phyloP scores from a whole-genome alignment of 345 rosid genomes.

The Eucalyptus tenuipes region DNA sequence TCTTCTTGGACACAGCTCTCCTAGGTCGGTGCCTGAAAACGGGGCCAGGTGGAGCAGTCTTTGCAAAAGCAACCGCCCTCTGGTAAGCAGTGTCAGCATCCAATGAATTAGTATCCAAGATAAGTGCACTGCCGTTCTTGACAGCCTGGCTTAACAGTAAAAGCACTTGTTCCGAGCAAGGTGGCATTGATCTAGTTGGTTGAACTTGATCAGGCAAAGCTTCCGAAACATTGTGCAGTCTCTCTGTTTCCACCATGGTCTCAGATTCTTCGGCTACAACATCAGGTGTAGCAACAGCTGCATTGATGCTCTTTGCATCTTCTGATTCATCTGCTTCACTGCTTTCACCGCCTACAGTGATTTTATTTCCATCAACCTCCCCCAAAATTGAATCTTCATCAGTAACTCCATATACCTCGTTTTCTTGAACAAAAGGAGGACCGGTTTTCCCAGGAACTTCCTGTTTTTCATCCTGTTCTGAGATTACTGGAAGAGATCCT shows the following conservation, averaged over 20 bases:
- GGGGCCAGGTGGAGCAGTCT: slow-evolving; percentile 50
- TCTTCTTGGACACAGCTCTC: slow-evolving; percentile 16
- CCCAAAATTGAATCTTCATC: slow-evolving; percentile 1
- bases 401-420: slow-evolving; percentile 1
- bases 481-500: neutral
- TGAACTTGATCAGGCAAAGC: slow-evolving; percentile 1
- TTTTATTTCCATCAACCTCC: neutral
- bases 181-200: neutral
- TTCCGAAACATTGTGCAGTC: slow-evolving; percentile 7
- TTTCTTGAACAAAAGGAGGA: neutral
- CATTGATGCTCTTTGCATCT: neutral
- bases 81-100: slow-evolving; percentile 54
- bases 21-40: slow-evolving; percentile 28
- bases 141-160: slow-evolving; percentile 57
- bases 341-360: neutral
- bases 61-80: slow-evolving; percentile 43
- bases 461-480: neutral
- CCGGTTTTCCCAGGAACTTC: neutral
- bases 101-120: slow-evolving; percentile 29
- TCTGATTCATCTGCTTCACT: slow-evolving; percentile 1
- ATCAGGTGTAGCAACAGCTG: neutral
- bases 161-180: slow-evolving; percentile 24
- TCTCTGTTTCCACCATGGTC: neutral
- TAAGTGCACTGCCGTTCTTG: slow-evolving; percentile 53
- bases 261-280: neutral